These are phyloP conservation scores for Ophiostoma piceae DNA, from an alignment of 2,329 filamentous ascomycete species.

Conservation along the genomic window DNA sequence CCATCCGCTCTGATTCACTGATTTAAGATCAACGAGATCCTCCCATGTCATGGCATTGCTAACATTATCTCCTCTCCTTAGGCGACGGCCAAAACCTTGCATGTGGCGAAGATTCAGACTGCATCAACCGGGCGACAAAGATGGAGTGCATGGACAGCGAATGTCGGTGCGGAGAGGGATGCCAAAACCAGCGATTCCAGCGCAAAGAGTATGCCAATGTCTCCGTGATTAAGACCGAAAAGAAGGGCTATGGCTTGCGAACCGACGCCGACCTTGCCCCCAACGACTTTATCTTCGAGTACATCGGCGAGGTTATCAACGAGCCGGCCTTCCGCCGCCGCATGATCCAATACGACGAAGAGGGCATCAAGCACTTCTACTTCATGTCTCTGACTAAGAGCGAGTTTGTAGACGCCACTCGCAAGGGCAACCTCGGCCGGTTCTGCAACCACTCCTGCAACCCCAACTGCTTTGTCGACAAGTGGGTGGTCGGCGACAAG, in stretches of 20 bases:
- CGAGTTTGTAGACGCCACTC: slow-evolving; percentile 96
- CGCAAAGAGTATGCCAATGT: slow-evolving; percentile 84
- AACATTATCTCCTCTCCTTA: slow-evolving; percentile 33
- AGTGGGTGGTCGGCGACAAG: slow-evolving; percentile 97
- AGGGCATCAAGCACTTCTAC: slow-evolving; percentile 98
- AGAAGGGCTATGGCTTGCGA: slow-evolving; percentile 92
- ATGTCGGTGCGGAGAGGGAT: slow-evolving; percentile 80
- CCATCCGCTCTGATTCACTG: background rate
- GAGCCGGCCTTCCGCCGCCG: slow-evolving; percentile 82
- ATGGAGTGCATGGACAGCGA: slow-evolving; percentile 85
- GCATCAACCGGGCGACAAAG: slow-evolving; percentile 96
- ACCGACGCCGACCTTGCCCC: slow-evolving; percentile 70
- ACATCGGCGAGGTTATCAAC: slow-evolving; percentile 96
- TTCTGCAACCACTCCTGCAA: slow-evolving; percentile 99
- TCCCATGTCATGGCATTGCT: background rate
- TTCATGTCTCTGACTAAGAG: slow-evolving; percentile 98
- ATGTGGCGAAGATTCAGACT: slow-evolving; percentile 93
- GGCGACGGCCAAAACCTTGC: slow-evolving; percentile 67
- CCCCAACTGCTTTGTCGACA: slow-evolving; percentile 98
- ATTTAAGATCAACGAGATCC: background rate
- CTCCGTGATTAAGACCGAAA: slow-evolving; percentile 93
- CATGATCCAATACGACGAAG: slow-evolving; percentile 88
- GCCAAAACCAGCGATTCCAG: slow-evolving; percentile 93
- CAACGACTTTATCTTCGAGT: slow-evolving; percentile 95
- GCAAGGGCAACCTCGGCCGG: slow-evolving; percentile 88